Evolutionary conservation across 192 early-diverging fungal genomes (phyloP).

Genomic region (Coemansia sp.): DNA sequence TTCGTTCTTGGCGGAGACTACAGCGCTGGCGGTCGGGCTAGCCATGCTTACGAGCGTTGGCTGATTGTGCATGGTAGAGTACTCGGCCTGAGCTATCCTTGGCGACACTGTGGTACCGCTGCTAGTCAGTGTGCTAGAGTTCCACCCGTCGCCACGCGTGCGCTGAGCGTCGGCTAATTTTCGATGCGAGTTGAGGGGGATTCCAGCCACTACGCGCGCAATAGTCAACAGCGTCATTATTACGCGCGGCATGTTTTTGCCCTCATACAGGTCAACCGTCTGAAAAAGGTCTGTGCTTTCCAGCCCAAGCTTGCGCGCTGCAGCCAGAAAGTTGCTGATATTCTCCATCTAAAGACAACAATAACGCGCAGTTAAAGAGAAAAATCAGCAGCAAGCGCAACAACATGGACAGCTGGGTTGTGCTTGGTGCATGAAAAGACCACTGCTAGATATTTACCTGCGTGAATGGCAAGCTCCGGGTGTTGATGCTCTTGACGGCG

Average conservation of each 20-base stretch:
- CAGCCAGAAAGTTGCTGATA: constrained; percentile 71
- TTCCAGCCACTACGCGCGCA: constrained; percentile 59
- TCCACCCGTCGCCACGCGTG: constrained; percentile 41
- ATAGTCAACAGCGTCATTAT: constrained; percentile 73
- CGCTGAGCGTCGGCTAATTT: constrained; percentile 33
- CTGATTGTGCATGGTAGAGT: constrained; percentile 30
- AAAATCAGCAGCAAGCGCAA: neutral
- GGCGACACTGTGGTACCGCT: constrained; percentile 7
- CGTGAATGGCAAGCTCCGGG: constrained; percentile 69
- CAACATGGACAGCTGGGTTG: neutral
- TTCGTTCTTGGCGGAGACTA: neutral
- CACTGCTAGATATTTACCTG: constrained; percentile 41
- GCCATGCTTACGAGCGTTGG: constrained; percentile 27
- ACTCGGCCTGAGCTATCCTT: constrained; percentile 11
- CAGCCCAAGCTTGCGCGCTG: constrained; percentile 69
- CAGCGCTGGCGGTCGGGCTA: neutral
- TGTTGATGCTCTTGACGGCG: constrained; percentile 69
- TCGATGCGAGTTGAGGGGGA: constrained; percentile 47
- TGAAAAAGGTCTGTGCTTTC: constrained; percentile 74
- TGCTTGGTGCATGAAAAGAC: neutral
- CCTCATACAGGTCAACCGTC: constrained; percentile 78
- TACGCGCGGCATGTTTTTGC: constrained; percentile 74
- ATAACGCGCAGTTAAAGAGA: neutral
- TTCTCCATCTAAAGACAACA: constrained; percentile 73
- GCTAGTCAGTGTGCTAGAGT: constrained; percentile 37